Base-by-base conservation (phyloP, 1,139 yeast genomes). In the Lodderomyces beijingensis region DNA sequence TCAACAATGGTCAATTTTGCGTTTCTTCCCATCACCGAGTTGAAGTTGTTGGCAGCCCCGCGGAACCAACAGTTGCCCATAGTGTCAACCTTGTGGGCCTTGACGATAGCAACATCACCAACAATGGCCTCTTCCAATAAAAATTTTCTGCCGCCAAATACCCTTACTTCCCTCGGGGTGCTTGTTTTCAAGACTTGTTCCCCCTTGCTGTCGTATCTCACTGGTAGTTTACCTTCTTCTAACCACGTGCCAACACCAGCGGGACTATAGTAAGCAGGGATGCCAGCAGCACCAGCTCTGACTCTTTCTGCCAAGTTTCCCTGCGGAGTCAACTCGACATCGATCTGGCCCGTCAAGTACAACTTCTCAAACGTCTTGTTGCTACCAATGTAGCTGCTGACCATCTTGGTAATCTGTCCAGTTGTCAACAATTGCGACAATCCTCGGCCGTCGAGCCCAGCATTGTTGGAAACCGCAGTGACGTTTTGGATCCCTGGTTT, bases 201-300 rank as follows among this genome's bases (percentile, higher is more conserved):
- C 2, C 60, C 51, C 43, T 65, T 46, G 16, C 51, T 45, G 5
- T 56, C 49, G 44, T 67, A 70, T 35, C 62, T 49, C 7, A 68
- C 56, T 2, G 77, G 76, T 35, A 70, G 49, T 40, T 66, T 59
- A 14, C 76, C 77, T 37, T 67, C 59, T 44, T 70, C 71, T 27
- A 70, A 53, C 74, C 74, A 66, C 16, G 77, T 70, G 21, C 66
- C 67, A n/a, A 58, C 73, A 16, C 75, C 77, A 1, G 76, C 66
- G 1, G 74, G 65, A 2, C 74, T 62, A 45, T 59, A 70, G 39
- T 65, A 69, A 1, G 74, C 76, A 2, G 76, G 75, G 12, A 68
- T 55, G 12, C 76, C 76, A 4, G 76, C 64, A 14, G 63, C 71
- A 9, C 69, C 76, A n/a, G 77, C 74, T 22, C 77, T 51, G 19